phyloP scores from a whole-genome alignment of 306 rosid genomes.

The Ormosia emarginata region DNA sequence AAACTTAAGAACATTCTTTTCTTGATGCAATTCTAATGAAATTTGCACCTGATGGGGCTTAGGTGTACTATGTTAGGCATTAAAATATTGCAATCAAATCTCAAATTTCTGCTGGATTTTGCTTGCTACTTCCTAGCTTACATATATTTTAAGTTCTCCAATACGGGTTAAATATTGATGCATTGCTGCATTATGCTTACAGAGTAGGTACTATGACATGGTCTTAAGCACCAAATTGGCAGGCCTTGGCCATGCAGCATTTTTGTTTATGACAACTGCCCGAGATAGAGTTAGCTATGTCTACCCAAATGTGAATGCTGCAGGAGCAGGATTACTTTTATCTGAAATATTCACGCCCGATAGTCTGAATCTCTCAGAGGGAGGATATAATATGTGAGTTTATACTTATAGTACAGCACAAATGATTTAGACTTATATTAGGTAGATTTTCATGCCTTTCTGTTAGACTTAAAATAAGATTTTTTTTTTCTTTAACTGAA shows the following conservation, averaged over 20 bases:
- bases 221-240: conserved; percentile 83
- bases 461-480: too few relatives aligned
- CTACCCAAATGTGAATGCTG: conserved; percentile 88
- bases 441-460: neutral
- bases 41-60: neutral
- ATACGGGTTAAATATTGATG: neutral
- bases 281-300: conserved; percentile 81
- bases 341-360: conserved; percentile 73
- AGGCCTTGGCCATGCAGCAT: conserved; percentile 81
- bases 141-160: neutral
- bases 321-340: conserved; percentile 82
- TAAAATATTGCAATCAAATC: conserved; percentile 9
- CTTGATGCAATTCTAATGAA: neutral
- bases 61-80: neutral
- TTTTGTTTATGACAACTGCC: conserved; percentile 86
- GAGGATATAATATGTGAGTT: conserved; percentile 85
- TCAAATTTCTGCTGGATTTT: neutral
- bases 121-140: neutral
- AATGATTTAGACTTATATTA: neutral
- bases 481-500: neutral
- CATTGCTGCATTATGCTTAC: conserved; percentile 30
- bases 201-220: conserved; percentile 94
- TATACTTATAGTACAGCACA: neutral
- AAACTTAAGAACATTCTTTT: conserved; percentile 6
- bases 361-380: conserved; percentile 68